These are phyloP conservation scores for Chaetomiaceae sp. DNA, from an alignment of 2,329 filamentous ascomycete species.

Conservation along the genomic window DNA sequence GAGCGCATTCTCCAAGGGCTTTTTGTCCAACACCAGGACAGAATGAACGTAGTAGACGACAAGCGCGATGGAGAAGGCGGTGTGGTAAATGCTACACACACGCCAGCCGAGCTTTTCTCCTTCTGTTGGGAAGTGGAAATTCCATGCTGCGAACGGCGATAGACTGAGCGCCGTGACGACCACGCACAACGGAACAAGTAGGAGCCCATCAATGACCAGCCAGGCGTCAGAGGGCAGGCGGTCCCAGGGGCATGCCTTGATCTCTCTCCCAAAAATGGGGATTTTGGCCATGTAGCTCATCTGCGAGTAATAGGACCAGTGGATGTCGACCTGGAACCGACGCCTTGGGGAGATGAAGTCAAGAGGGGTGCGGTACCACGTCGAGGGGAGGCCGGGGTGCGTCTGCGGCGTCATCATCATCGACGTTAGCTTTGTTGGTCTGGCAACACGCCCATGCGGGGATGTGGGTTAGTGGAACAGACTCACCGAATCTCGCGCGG, in stretches of 20 bases:
- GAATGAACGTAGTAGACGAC: too few species aligned
- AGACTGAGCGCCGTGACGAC: too few species aligned
- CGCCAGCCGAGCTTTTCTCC: not conserved
- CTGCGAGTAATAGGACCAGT: not conserved
- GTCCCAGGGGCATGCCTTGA: not conserved
- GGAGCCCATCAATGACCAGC: not conserved
- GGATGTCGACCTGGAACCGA: not conserved
- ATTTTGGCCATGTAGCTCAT: too few species aligned
- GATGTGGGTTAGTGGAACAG: too few species aligned
- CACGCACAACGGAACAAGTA: too few species aligned
- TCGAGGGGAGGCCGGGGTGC: too few species aligned
- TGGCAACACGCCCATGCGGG: too few species aligned
- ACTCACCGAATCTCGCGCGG: too few species aligned
- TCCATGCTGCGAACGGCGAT: constrained; percentile 1
- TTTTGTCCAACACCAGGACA: too few species aligned
- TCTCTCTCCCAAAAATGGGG: not conserved
- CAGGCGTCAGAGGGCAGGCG: not conserved
- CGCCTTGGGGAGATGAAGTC: constrained; percentile 28
- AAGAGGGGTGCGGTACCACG: constrained; percentile 32
- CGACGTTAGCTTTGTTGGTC: not conserved
- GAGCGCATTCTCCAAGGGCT: too few species aligned
- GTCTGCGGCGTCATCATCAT: too few species aligned
- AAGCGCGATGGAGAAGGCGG: too few species aligned
- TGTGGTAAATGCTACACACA: not conserved
- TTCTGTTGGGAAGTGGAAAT: not conserved